Conservation (phyloP, 352 stramenopile genomes). For the Globisporangium echinulatum region DNA sequence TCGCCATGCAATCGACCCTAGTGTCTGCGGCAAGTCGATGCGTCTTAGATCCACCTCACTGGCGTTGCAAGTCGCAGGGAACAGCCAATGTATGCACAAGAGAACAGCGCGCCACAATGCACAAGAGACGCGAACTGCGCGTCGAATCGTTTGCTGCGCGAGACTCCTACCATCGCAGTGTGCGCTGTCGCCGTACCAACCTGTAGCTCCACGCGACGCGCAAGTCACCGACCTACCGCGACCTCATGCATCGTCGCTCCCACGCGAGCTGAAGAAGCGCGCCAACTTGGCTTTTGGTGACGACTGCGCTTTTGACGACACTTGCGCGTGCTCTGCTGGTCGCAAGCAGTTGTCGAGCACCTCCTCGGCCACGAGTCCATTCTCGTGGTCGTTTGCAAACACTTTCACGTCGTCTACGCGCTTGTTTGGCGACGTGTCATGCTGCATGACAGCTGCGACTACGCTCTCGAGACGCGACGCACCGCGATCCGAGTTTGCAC, state of each 20-base stretch:
- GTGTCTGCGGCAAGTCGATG: too few species aligned
- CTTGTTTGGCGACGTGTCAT: neutral
- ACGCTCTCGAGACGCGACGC: neutral
- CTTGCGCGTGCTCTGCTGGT: neutral
- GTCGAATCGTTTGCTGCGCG: too few species aligned
- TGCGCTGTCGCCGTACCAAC: too few species aligned
- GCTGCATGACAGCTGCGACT: neutral
- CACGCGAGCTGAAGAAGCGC: constrained; percentile 11
- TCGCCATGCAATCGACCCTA: too few species aligned
- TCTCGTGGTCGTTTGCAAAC: constrained; percentile 6
- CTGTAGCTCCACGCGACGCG: too few species aligned
- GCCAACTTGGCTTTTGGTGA: constrained; percentile 6
- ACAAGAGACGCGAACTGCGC: too few species aligned
- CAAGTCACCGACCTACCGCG: too few species aligned
- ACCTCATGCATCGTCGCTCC: neutral
- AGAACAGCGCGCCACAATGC: too few species aligned
- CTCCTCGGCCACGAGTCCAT: neutral
- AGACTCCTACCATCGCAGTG: too few species aligned
- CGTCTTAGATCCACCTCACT: too few species aligned
- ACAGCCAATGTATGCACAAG: too few species aligned
- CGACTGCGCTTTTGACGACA: neutral
- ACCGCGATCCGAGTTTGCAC: constrained; percentile 7
- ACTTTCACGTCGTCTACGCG: constrained; percentile 1
- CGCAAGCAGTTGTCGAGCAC: neutral
- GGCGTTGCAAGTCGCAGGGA: too few species aligned